Evolutionary conservation across 345 rosid genomes (phyloP), one percentile per base, ranked within the genome.

Genomic region (Salix brachista): DNA sequence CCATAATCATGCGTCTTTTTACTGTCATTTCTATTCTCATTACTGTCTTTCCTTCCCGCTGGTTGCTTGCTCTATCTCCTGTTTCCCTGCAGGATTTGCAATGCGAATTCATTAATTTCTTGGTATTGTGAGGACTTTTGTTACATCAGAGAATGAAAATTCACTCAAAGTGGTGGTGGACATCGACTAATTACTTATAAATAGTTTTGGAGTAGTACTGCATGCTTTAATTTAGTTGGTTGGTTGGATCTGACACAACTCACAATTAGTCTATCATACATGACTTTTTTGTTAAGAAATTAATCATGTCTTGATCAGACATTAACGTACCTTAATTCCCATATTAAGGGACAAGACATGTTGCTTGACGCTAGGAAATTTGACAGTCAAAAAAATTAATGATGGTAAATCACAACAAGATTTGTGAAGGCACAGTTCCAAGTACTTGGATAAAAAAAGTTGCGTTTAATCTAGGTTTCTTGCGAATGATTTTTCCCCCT

Each of bases 231-330:
- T 41, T 6, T 60, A 58, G 34, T n/a, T 69, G 25, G 62, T 52
- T 65, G 52, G 77, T 79, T 70, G 81, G 81, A 81, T 80, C 56
- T 81, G 80, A 84, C 83, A 73, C 71, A 65, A 39, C 67, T 41
- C 81, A 71, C 77, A 52, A 81, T 79, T 70, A 72, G 42, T 34
- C 44, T 26, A 58, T 71, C 68, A 71, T 68, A 14, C 65, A 74
- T 70, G 64, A 67, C 67, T 78, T 41, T 52, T 42, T 67, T 21
- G 58, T 68, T 60, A 44, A 36, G 69, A 16, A 73, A 32, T 36
- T 36, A 67, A 67, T 67, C 21, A 36, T 36, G 48, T 65, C 32
- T 42, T 65, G 39, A 8, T 52, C 34, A 52, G 54, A 67, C 60
- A 72, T 12, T 21, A 65, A 21, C 21, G 13, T 17, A 4, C 58